A percentile compares a stretch with the other conserved stretches of the same genome.
Evolutionary conservation across 164 flowering plant species (phyloP).

Genomic region (Saururus chinensis): DNA sequence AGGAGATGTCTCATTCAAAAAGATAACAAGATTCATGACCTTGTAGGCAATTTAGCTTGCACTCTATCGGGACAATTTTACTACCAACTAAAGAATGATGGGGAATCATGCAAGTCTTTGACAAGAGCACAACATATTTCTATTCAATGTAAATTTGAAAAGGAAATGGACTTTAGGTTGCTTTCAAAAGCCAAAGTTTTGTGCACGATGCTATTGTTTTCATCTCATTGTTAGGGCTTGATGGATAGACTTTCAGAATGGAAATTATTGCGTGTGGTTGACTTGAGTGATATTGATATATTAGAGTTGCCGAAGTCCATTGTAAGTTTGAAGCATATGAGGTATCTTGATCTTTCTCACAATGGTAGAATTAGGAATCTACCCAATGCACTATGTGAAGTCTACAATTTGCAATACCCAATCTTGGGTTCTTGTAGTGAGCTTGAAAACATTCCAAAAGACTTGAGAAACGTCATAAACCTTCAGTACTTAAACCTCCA

Average conservation of each 20-base stretch:
- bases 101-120: no score
- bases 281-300: neutral
- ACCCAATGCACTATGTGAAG: neutral
- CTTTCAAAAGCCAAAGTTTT: neutral
- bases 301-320: neutral
- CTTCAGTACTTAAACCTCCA: neutral
- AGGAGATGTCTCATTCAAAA: no score
- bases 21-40: no score
- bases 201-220: neutral
- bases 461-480: neutral
- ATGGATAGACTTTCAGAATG: neutral
- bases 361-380: neutral
- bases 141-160: no score
- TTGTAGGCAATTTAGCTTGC: no score
- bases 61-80: no score
- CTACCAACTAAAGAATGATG: no score
- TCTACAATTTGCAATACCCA: constrained; percentile 1
- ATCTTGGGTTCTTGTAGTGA: neutral
- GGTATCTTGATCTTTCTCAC: no score
- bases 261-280: neutral
- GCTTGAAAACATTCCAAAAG: neutral
- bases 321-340: constrained; percentile 1
- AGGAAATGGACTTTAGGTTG: no score
- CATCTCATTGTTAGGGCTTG: neutral
- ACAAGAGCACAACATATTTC: no score